Conservation (phyloP, 345 rosid genomes). For the sweet orange (Citrus sinensis) region DNA sequence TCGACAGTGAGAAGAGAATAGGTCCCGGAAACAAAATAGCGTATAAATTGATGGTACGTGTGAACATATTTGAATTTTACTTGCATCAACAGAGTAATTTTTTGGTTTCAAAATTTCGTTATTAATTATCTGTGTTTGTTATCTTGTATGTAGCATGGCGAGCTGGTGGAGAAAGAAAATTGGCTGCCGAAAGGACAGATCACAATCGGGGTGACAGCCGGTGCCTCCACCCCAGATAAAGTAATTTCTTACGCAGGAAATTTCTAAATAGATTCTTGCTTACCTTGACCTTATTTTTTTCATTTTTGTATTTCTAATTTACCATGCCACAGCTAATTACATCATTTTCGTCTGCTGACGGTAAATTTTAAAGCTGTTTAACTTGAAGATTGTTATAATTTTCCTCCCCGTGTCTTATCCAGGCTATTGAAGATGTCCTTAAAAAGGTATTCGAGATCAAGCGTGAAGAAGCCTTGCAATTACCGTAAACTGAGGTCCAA, state of each 20-base stretch:
- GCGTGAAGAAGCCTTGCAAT: constrained; percentile 59
- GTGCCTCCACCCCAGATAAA: no score
- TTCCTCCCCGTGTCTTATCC: background rate
- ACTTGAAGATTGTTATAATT: background rate
- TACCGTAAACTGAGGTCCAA: constrained; percentile 31
- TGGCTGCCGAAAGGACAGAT: no score
- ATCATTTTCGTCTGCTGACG: background rate
- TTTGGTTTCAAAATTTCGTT: background rate
- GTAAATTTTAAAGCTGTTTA: background rate
- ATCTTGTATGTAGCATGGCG: background rate
- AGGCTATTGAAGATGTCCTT: constrained; percentile 82
- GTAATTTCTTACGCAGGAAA: no score
- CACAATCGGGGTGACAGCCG: no score
- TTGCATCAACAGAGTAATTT: background rate
- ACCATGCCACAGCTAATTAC: background rate
- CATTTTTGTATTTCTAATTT: background rate
- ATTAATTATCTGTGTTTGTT: background rate
- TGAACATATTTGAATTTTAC: background rate
- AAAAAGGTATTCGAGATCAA: constrained; percentile 73
- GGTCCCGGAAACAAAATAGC: constrained; percentile 19
- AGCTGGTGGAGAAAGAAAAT: no score
- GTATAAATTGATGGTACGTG: no score
- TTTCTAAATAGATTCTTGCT: no score
- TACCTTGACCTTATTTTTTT: background rate
- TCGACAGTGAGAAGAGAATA: constrained; percentile 80